Conservation (phyloP, 1,284 basidiomycete species). For the Leucoagaricus sp. region DNA sequence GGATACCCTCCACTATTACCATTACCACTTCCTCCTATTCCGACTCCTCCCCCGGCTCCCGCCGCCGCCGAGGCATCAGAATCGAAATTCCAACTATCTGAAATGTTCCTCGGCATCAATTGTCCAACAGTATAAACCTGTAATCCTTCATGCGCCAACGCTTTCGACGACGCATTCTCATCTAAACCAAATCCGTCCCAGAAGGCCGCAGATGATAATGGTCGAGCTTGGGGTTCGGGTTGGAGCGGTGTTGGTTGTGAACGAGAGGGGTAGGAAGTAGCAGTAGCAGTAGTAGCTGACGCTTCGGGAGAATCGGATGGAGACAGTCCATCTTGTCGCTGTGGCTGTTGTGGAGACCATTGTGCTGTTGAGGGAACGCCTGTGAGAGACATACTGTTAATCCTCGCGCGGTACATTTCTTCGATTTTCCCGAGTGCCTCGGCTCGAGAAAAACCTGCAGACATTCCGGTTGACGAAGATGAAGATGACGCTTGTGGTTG, state of each 20-base stretch:
- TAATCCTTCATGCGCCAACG: conserved; percentile 57
- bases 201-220: background rate
- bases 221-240: too few relatives aligned
- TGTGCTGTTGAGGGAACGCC: background rate
- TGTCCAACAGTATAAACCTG: conserved; percentile 85
- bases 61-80: conserved; percentile 15
- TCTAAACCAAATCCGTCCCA: background rate
- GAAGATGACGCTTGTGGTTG: background rate
- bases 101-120: conserved; percentile 54
- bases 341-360: too few relatives aligned
- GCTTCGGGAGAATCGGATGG: too few relatives aligned
- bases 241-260: background rate
- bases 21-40: background rate
- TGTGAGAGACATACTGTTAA: background rate
- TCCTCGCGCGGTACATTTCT: conserved; percentile 41
- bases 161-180: conserved; percentile 11
- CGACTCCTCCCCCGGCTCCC: background rate
- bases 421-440: conserved; percentile 54
- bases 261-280: background rate
- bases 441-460: conserved; percentile 22
- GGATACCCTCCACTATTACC: too few relatives aligned
- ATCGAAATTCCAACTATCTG: conserved; percentile 53
- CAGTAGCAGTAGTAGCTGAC: too few relatives aligned
- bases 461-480: background rate
- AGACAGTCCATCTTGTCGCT: too few relatives aligned